A percentile compares a stretch with the other conserved stretches of the same genome.
These are phyloP conservation scores for Epithemia pelagica DNA, from an alignment of 108 stramenopile species.

Conservation along the genomic window DNA sequence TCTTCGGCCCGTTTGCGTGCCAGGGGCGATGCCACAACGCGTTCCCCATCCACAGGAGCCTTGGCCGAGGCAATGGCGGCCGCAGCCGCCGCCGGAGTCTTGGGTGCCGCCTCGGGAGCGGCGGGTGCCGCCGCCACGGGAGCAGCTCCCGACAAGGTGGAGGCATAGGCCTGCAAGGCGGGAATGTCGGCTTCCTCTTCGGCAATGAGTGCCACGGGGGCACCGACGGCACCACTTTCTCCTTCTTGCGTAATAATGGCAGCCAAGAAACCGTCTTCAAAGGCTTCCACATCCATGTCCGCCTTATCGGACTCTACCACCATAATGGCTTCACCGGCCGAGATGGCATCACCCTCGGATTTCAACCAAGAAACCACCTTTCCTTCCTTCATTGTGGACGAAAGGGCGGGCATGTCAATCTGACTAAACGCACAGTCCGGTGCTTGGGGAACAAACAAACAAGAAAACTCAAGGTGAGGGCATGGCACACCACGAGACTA, in stretches of 20 bases:
- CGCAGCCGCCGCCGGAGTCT: constrained; percentile 44
- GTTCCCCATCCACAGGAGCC: constrained; percentile 62
- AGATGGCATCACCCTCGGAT: constrained; percentile 83
- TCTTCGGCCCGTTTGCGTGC: constrained; percentile 88
- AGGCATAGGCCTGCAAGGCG: constrained; percentile 75
- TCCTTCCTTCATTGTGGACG: constrained; percentile 97
- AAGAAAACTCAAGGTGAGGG: too few species aligned
- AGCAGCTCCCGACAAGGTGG: constrained; percentile 44
- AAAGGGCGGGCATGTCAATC: constrained; percentile 95
- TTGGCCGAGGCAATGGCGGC: constrained; percentile 40
- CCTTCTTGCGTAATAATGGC: constrained; percentile 91
- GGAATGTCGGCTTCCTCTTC: constrained; percentile 75
- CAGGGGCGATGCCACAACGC: constrained; percentile 90
- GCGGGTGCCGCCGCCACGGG: constrained; percentile 39
- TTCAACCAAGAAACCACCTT: constrained; percentile 96
- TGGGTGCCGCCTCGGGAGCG: constrained; percentile 52
- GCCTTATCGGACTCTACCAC: constrained; percentile 98
- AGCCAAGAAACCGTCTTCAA: constrained; percentile 92
- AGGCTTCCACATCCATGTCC: constrained; percentile 98
- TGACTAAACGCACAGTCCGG: constrained; percentile 74
- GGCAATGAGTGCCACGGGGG: constrained; percentile 88
- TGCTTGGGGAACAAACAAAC: constrained; percentile 26
- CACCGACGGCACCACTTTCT: constrained; percentile 82
- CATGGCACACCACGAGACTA: too few species aligned
- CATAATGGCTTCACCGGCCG: constrained; percentile 92